A percentile compares a stretch with the other conserved stretches of the same genome.
phyloP scores from a whole-genome alignment of 2,329 filamentous ascomycete species.

The Malbranchea zuffiana region DNA sequence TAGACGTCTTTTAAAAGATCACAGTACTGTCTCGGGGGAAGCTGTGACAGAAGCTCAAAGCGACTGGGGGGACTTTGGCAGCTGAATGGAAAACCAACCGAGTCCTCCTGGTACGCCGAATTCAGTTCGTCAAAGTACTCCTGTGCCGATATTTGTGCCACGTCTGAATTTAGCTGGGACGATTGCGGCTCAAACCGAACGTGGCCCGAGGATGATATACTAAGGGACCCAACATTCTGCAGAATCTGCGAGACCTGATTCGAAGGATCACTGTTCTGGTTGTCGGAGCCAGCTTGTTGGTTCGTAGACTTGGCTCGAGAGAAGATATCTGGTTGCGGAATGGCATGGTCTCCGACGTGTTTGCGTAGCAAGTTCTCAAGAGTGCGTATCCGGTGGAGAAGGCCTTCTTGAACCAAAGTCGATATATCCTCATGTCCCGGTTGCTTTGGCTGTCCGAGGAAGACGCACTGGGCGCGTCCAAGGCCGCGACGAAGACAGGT shows the following conservation, averaged over 20 bases:
- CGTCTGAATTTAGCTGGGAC: conserved; percentile 24
- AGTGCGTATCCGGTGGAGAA: conserved; percentile 27
- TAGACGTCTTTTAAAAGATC: conserved; percentile 29
- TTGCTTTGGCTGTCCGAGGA: conserved; percentile 26
- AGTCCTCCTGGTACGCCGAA: conserved; percentile 24
- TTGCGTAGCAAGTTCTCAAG: conserved; percentile 28
- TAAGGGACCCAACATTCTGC: conserved; percentile 23
- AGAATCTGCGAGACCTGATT: conserved; percentile 17
- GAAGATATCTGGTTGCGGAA: conserved; percentile 4
- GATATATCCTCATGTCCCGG: conserved; percentile 16
- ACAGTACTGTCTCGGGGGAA: conserved; percentile 29
- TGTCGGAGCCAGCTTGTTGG: too few relatives aligned
- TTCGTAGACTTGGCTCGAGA: background rate
- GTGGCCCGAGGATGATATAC: conserved; percentile 26
- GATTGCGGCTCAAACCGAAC: conserved; percentile 28
- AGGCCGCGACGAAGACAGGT: conserved; percentile 31
- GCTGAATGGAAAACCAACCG: conserved; percentile 25
- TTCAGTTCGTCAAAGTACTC: conserved; percentile 21
- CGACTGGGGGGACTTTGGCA: conserved; percentile 19
- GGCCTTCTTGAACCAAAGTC: conserved; percentile 21
- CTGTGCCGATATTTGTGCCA: conserved; percentile 19
- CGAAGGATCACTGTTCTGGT: too few relatives aligned
- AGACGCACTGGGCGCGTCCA: conserved; percentile 29
- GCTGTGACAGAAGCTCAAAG: conserved; percentile 23
- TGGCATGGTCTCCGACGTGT: conserved; percentile 21